These are phyloP conservation scores for Chamaenerion angustifolium DNA, from an alignment of 345 rosid genomes.

Conservation along the genomic window DNA sequence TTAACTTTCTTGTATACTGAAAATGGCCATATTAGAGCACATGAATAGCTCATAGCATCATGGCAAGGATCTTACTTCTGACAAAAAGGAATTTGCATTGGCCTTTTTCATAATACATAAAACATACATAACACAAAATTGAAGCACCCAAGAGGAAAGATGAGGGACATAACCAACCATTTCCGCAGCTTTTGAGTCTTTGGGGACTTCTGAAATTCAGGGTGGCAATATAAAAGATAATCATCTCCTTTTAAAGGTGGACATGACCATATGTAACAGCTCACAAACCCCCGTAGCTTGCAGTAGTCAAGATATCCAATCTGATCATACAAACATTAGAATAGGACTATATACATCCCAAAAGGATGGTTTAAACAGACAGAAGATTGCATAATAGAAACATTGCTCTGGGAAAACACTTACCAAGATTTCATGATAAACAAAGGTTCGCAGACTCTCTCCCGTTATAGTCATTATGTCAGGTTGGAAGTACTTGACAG, in stretches of 20 bases:
- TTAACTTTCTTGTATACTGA: too few species aligned
- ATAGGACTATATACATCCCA: too few species aligned
- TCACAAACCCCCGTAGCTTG: slow-evolving; percentile 86
- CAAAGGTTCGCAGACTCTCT: slow-evolving; percentile 89
- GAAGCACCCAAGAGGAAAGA: not conserved
- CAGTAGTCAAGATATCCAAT: slow-evolving; percentile 93
- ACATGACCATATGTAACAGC: slow-evolving; percentile 97
- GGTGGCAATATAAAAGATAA: slow-evolving; percentile 85
- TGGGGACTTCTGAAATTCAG: slow-evolving; percentile 89
- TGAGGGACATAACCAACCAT: slow-evolving; percentile 46
- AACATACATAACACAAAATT: not conserved
- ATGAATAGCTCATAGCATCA: too few species aligned
- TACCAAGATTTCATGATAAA: slow-evolving; percentile 93
- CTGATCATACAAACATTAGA: slow-evolving; percentile 17
- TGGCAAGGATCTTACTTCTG: too few species aligned
- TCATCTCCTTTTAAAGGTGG: slow-evolving; percentile 97
- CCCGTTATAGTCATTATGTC: slow-evolving; percentile 62
- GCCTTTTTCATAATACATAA: not conserved
- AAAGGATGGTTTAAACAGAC: too few species aligned
- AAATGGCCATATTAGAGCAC: too few species aligned
- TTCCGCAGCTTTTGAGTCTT: slow-evolving; percentile 69
- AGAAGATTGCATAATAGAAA: too few species aligned
- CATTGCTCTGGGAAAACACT: slow-evolving; percentile 7
- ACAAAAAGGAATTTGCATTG: too few species aligned
- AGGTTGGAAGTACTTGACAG: slow-evolving; percentile 90